Base-by-base conservation (phyloP, 306 rosid species). In the Fragaria nilgerrensis region DNA sequence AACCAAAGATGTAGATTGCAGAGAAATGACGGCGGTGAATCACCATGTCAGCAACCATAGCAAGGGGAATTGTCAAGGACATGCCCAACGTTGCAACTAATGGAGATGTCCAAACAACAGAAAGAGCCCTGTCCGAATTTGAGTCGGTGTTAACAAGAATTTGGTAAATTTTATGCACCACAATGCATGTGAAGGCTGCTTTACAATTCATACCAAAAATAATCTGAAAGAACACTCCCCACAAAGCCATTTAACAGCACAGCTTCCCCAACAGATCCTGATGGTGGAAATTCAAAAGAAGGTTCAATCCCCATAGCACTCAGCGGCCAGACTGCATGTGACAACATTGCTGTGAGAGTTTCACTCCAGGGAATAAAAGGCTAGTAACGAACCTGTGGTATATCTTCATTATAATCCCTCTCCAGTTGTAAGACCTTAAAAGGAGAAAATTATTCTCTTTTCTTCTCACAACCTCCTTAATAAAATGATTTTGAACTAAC, bases 71-170 rank as follows among this genome's bases (percentile, higher is more conserved):
- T 68, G 95, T 92, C 83, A 92, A 79, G 41, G 93, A 88, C 89
- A 87, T 84, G 69, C 95, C 97, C 36, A 92, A 37, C 7, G 91
- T 89, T 7, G 95, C 89, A 56, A 92, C 91, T 77, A 92, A 82
- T 29, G 97, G 97, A 76, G 91, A 75, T 9, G 91, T 92, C 97
- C 97, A 92, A 48, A 89, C 85, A 66, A 92, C 88, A 29, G 97
- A 90, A 67, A 89, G 82, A 23, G 91, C 97, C 91, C 97, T 92
- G 86, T 66, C n/a, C 71, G 19, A 47, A 2, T 82, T 66, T 69
- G 52, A 22, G 37, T 19, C 7, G 1, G 11, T 23, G 39, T 82
- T 72, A 61, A 68, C 55, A 70, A n/a, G 29, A 23, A 22, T 3
- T 43, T 20, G 22, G 66, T 61, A 61, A 7, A 59, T 59, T 61